Evolutionary conservation across 1,284 basidiomycete species (phyloP).

Genomic region (Rhodotorula sp.): DNA sequence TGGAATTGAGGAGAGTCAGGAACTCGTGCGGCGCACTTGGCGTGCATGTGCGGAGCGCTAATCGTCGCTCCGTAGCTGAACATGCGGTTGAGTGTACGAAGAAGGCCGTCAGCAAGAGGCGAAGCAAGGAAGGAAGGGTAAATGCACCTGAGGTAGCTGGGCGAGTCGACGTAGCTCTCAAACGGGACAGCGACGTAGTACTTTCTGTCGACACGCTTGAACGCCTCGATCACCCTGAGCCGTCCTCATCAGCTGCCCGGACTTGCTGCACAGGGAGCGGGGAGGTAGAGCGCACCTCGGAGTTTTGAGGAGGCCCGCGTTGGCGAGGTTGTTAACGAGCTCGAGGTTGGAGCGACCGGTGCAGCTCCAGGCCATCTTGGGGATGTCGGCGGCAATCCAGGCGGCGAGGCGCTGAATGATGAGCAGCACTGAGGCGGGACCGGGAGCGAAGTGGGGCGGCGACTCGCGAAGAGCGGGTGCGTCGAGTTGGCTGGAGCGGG

Average conservation of each 20-base stretch:
- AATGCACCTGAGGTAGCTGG: constrained; percentile 60
- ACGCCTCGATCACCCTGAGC: constrained; percentile 59
- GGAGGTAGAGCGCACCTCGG: constrained; percentile 49
- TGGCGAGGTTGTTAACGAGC: constrained; percentile 68
- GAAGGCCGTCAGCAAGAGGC: no score
- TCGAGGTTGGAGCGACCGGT: constrained; percentile 68
- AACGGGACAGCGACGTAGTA: constrained; percentile 61
- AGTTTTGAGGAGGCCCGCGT: constrained; percentile 61
- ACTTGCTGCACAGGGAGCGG: neutral
- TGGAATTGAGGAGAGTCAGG: no score
- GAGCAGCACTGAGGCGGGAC: no score
- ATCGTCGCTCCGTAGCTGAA: constrained; percentile 80
- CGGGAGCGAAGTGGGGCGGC: neutral
- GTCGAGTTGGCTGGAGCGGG: no score
- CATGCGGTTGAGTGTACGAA: neutral
- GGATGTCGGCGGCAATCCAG: neutral
- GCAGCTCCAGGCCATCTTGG: constrained; percentile 76
- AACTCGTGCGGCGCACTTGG: constrained; percentile 56
- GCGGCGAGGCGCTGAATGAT: no score
- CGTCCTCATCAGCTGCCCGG: neutral
- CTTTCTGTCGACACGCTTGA: constrained; percentile 70
- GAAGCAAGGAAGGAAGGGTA: no score
- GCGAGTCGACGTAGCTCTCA: constrained; percentile 74
- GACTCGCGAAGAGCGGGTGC: neutral
- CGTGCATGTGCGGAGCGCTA: constrained; percentile 91